Conservation (phyloP, 352 stramenopile genomes). For the Phytophthora crassamura region DNA sequence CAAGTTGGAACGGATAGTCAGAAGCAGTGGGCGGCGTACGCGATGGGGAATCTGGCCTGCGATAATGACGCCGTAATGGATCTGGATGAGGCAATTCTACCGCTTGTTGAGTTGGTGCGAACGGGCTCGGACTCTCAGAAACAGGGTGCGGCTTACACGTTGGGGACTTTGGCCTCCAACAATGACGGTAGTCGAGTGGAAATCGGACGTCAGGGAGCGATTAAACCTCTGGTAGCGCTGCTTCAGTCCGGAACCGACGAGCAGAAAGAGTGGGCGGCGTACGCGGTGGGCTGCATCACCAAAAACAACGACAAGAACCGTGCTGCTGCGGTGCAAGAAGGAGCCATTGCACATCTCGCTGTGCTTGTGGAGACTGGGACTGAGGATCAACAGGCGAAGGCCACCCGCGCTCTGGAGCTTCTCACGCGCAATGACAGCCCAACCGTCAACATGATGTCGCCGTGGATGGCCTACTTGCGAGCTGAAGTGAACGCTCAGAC, state of each 20-base stretch:
- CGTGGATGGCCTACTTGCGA: slow-evolving; percentile 1
- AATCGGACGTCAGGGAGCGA: neutral
- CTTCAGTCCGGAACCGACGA: slow-evolving; percentile 1
- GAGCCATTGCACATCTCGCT: neutral
- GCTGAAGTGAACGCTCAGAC: slow-evolving; percentile 12
- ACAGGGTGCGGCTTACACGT: neutral
- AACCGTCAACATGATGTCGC: neutral
- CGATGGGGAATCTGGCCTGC: slow-evolving; percentile 8
- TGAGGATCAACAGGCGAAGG: slow-evolving; percentile 7
- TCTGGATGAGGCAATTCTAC: neutral
- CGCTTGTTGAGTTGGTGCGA: slow-evolving; percentile 1
- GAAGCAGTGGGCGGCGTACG: slow-evolving; percentile 9
- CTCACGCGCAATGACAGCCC: neutral
- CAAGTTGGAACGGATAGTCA: slow-evolving; percentile 1
- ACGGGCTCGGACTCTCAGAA: neutral
- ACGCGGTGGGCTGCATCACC: slow-evolving; percentile 9
- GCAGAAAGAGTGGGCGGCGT: slow-evolving; percentile 8
- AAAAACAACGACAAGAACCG: slow-evolving; percentile 6
- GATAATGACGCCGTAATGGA: neutral
- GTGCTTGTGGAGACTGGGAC: neutral
- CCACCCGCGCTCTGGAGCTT: slow-evolving; percentile 3
- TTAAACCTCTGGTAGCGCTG: neutral
- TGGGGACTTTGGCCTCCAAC: slow-evolving; percentile 1
- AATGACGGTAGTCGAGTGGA: neutral
- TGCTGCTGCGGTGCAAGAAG: slow-evolving; percentile 6